Evolutionary conservation across 1,284 basidiomycete species (phyloP).

Genomic region (Inonotus hispidus): DNA sequence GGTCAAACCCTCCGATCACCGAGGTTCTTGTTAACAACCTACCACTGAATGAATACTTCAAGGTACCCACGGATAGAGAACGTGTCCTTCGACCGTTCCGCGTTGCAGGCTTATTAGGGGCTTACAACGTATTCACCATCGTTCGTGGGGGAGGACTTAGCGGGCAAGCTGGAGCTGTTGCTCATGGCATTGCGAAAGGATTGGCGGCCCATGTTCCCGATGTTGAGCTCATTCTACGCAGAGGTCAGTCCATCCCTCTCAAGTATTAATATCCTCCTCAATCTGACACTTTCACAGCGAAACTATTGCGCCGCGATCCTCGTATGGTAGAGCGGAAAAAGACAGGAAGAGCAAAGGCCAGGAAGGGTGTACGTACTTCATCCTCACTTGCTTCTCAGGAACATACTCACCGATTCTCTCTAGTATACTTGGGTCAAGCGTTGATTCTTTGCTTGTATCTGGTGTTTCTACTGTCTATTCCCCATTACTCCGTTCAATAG

Average conservation of each 20-base stretch:
- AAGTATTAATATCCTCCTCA: constrained; percentile 10
- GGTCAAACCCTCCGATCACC: constrained; percentile 9
- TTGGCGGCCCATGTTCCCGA: constrained; percentile 68
- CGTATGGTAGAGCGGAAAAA: constrained; percentile 99
- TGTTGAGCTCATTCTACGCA: constrained; percentile 59
- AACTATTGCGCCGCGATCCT: constrained; percentile 86
- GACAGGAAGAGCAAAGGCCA: constrained; percentile 86
- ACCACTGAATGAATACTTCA: constrained; percentile 77
- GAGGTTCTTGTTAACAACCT: constrained; percentile 78
- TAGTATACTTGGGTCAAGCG: constrained; percentile 96
- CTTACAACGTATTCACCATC: constrained; percentile 90
- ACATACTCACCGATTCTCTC: constrained; percentile 9
- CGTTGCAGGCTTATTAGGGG: constrained; percentile 80
- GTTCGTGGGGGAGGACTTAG: constrained; percentile 85
- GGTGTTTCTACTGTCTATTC: not conserved
- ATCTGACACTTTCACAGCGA: constrained; percentile 46
- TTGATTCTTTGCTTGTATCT: constrained; percentile 34
- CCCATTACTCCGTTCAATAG: not conserved
- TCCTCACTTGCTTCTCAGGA: not conserved
- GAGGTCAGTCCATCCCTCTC: constrained; percentile 43
- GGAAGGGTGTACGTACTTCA: constrained; percentile 70
- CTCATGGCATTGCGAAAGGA: constrained; percentile 80
- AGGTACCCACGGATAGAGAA: constrained; percentile 73
- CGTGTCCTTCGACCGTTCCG: constrained; percentile 78
- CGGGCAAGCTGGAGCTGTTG: constrained; percentile 89